Evolutionary conservation across 768 basidiomycete species (phyloP), one percentile per base, ranked within the genome.

Genomic region (Fomitopsis pulvina): DNA sequence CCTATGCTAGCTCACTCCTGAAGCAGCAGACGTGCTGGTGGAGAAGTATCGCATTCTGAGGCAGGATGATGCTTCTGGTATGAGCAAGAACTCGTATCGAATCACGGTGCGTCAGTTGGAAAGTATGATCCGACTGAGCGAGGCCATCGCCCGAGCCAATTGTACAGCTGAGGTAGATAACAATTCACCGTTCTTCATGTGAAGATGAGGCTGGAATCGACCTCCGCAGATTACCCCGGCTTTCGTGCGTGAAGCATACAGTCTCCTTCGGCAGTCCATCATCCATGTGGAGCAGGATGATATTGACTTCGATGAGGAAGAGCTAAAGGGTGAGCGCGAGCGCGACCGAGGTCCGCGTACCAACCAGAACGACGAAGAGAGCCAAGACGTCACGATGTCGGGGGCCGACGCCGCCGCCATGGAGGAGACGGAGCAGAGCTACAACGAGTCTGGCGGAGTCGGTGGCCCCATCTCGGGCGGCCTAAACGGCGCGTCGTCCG

Each of bases 221-320:
- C 14, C 8, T 22, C 18, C 29, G 9, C 53, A 95, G 90, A 98
- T 99, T 60, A 89, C 81, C 0, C 93, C 95, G 6, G 85, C 80
- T 2, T 94, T 95, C 63, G 95, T 99, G 20, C 83, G 93, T 34
- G 96, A 99, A 68, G 96, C 96, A 2, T 98, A 89, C 69, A 84
- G 82, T 38, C 83, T 99, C 18, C 74, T 99, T 11, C 83, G 90
- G 22, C 94, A 96, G 64, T 98, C 96, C 2, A 99, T 99, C 68
- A 97, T 99, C 59, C 96, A 98, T 61, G 94, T 99, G 52, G 96
- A 99, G 63, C 93, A 98, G 65, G 96, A 99, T 63, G 95, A 98
- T 60, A 85, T 99, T 61, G 92, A 96, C 63, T 89, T 98, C 66
- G 96, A 98, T 61, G 91, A 94, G 57, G 92, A 95, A 59, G 92